A percentile compares a stretch with the other conserved stretches of the same genome.
Conservation (phyloP, 2,329 filamentous ascomycete genomes). For the Bipolaris gigantea region DNA sequence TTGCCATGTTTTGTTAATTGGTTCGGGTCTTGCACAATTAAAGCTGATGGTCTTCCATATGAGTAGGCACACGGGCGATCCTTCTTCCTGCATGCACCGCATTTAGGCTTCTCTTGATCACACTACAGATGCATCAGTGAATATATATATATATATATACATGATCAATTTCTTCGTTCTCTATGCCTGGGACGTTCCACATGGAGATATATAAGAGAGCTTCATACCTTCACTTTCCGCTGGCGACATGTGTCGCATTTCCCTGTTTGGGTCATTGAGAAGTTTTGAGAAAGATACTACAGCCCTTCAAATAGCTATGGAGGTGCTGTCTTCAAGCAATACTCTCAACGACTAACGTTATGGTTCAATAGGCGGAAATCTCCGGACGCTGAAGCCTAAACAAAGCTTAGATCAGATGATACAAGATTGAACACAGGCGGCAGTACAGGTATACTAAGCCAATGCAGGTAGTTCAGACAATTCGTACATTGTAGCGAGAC, state of each 20-base stretch:
- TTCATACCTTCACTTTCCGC: constrained; percentile 37
- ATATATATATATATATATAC: no score
- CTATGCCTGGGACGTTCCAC: background rate
- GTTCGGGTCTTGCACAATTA: constrained; percentile 34
- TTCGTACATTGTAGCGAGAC: background rate
- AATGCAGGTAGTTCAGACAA: background rate
- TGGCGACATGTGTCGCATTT: constrained; percentile 38
- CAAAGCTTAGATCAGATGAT: background rate
- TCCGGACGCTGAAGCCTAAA: background rate
- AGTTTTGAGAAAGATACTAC: no score
- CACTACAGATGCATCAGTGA: constrained; percentile 23
- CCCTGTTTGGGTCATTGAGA: constrained; percentile 33
- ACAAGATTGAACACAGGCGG: background rate
- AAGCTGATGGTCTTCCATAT: constrained; percentile 31
- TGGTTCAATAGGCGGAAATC: background rate
- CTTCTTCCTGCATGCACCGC: constrained; percentile 33
- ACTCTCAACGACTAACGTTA: background rate
- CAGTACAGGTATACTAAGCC: background rate
- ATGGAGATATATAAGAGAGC: background rate
- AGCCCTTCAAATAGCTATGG: no score
- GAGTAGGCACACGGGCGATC: constrained; percentile 33
- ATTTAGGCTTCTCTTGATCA: constrained; percentile 35
- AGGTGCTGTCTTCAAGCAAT: background rate
- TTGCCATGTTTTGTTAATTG: constrained; percentile 36
- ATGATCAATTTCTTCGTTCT: background rate